Evolutionary conservation across 2,329 filamentous ascomycete genomes (phyloP), one percentile per base, ranked within the genome.

Genomic region (Corinectria fuckeliana): DNA sequence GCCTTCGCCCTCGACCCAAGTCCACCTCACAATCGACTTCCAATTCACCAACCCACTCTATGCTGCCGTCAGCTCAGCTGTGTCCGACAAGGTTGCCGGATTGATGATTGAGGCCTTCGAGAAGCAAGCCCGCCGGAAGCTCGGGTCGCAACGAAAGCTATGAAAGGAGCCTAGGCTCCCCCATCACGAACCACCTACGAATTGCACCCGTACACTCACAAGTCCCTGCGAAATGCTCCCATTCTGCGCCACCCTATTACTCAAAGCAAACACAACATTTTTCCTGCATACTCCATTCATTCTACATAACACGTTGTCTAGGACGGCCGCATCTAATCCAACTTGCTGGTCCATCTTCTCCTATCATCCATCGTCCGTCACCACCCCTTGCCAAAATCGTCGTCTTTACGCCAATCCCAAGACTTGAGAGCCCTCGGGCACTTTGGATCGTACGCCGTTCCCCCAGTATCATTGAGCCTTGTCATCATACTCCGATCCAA

Each of bases 21-120:
- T 98, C 13, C 82, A 85, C 67, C 78, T 99, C 67, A 81, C 83
- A 56, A 89, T 99, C 67, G 85, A 88, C 63, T 97, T 93, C 74
- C 86, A 89, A 75, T 97, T 99, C 74, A 83, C 87, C 68, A 98
- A 93, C 76, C 92, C 93, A n/a, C 75, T 97, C 56, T 96, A 97
- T 78, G 89, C 88, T 39, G 87, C 91, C 18, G 81, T 97, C 72
- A 95, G 93, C 74, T 84, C 88, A 34, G 89, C 91, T 30, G 88
- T 95, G 21, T 92, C 92, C 65, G 90, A 92, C 28, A 92, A 91
- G 77, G 88, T 97, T 63, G 94, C 92, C 1, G 88, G 87, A 4
- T 82, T 91, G 64, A 97, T 99, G 93, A 91, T 98, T 65, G 88
- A 91, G 75, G 94, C 95, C 1, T 99, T 99, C 80, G 93, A 97